A percentile compares a stretch with the other conserved stretches of the same genome.
Conservation (phyloP, 768 basidiomycete species). For the Russula emetica region DNA sequence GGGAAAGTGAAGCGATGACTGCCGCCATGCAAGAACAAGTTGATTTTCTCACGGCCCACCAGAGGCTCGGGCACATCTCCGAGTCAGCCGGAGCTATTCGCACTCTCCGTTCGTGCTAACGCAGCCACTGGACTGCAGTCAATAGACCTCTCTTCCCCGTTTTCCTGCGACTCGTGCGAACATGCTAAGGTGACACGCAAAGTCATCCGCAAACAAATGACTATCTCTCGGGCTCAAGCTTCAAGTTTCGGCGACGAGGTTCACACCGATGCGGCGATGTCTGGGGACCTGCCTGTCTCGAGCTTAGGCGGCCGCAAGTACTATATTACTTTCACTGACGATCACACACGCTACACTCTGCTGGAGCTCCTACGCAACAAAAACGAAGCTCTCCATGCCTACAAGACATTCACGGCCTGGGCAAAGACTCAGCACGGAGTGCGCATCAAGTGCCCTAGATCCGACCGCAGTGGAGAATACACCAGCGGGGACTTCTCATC, state of each 20-base stretch:
- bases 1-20: too few species aligned
- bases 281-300: too few species aligned
- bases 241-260: too few species aligned
- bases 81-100: too few species aligned
- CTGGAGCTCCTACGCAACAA: slow-evolving; percentile 34
- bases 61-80: neutral
- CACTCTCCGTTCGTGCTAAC: neutral
- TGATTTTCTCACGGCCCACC: neutral
- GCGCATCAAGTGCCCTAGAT: slow-evolving; percentile 33
- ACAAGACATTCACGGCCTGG: slow-evolving; percentile 31
- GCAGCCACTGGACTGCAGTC: too few species aligned
- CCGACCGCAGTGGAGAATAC: slow-evolving; percentile 36
- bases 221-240: neutral
- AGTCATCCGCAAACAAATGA: neutral
- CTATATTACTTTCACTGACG: too few species aligned
- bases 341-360: too few species aligned
- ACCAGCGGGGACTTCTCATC: slow-evolving; percentile 28
- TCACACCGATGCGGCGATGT: too few species aligned
- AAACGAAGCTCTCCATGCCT: slow-evolving; percentile 31
- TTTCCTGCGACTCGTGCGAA: neutral
- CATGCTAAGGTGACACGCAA: neutral
- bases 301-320: too few species aligned
- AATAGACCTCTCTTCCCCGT: accelerated
- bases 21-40: too few species aligned
- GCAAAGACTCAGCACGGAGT: slow-evolving; percentile 31